Evolutionary conservation across 306 rosid genomes (phyloP), one percentile per base, ranked within the genome.

Genomic region (Rosa lucieae): DNA sequence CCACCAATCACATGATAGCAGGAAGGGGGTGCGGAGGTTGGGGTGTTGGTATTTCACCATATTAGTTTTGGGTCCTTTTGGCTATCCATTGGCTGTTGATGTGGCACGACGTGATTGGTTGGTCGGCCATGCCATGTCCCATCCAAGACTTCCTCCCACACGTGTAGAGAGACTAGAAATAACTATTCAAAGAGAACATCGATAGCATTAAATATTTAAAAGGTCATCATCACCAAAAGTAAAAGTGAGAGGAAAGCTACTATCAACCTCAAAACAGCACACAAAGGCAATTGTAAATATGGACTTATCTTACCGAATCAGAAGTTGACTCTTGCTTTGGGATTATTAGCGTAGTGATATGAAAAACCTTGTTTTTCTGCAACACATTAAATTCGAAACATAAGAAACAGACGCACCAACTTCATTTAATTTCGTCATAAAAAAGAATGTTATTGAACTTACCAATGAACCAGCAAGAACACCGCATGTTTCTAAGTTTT

Each of bases 321-420:
- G 99, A 89, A 63, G 98, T 96, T 40, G 99, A 89, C 77, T 96
- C 99, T 83, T 93, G 99, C 96, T 96, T 96, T 52, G 99, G 99
- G 72, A 96, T 87, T 77, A 96, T 93, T 46, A 96, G 97, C 7
- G 98, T 93, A 53, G 97, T 90, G 77, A 96, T 90, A 73, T 96
- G 96, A 78, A 96, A 96, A 73, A 93, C 93, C 93, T 95, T 93
- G 86, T 96, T 93, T 84, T 90, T 91, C 99, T 96, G 84, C 92
- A 89, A 81, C 85, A 87, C 76, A 78, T 20, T 23, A 85, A 67
- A 78, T 72, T 68, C 67, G 66, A 84, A 73, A 72, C 43, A 77
- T 80, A 79, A 84, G 83, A 77, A 81, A 66, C 78, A 20, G 49
- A 77, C 53, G 53, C 77, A 69, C 78, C 79, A 87, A 72, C 67